Evolutionary conservation across 345 rosid genomes (phyloP).

Genomic region (Brassica rapa): DNA sequence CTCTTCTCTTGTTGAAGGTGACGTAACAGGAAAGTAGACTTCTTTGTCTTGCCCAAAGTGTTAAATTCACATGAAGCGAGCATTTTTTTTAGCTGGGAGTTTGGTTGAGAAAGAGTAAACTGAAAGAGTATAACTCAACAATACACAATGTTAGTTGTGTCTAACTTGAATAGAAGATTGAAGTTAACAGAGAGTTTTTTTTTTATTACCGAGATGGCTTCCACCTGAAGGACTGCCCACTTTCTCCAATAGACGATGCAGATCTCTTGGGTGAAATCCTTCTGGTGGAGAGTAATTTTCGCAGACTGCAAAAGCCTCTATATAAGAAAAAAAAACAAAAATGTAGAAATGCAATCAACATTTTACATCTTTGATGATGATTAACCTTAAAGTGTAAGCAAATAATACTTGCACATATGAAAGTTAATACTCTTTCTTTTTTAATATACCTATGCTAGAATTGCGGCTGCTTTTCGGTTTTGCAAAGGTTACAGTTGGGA

Average conservation of each 20-base stretch:
- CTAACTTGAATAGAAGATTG: constrained; percentile 20
- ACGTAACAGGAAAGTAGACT: constrained; percentile 15
- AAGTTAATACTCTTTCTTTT: constrained; percentile 12
- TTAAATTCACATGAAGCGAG: constrained; percentile 32
- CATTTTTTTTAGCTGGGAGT: constrained; percentile 28
- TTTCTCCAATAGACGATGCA: constrained; percentile 78
- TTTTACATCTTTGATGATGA: constrained; percentile 23
- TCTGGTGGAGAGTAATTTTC: constrained; percentile 92
- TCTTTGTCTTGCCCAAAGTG: constrained; percentile 18
- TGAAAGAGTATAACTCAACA: constrained; percentile 32
- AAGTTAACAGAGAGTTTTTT: constrained; percentile 6
- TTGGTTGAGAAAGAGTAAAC: constrained; percentile 34
- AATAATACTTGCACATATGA: constrained; percentile 18
- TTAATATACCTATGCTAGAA: constrained; percentile 81
- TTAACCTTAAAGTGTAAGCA: constrained; percentile 31
- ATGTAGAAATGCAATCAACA: constrained; percentile 25
- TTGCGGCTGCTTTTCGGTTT: constrained; percentile 99
- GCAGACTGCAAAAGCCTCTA: constrained; percentile 96
- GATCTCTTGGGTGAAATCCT: constrained; percentile 78
- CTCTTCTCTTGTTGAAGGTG: constrained; percentile 5
- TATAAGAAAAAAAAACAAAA: constrained; percentile 11
- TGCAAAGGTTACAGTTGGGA: constrained; percentile 90
- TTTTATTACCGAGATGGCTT: constrained; percentile 68
- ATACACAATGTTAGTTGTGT: constrained; percentile 31
- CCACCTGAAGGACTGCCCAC: constrained; percentile 89